Evolutionary conservation across 257 asterid genomes (phyloP).

Genomic region (Forsythia suspensa): DNA sequence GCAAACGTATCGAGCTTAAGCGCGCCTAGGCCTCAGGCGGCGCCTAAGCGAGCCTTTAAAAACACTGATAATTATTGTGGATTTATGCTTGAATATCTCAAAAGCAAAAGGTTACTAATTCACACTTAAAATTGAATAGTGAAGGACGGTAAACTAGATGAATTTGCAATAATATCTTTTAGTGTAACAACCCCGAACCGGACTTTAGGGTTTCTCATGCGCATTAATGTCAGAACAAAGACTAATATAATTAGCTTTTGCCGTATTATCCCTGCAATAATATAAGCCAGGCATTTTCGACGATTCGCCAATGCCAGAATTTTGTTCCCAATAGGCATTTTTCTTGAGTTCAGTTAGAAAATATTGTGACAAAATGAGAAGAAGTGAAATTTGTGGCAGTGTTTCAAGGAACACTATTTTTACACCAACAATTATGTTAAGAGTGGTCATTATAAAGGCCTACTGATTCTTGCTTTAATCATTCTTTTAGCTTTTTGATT

Average conservation of each 20-base stretch:
- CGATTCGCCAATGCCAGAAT: background rate
- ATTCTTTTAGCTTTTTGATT: too few species aligned
- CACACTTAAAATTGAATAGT: background rate
- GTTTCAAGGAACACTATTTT: too few species aligned
- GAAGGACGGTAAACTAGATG: constrained; percentile 15
- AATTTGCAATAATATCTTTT: background rate
- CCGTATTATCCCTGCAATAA: constrained; percentile 12
- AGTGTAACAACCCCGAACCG: constrained; percentile 15
- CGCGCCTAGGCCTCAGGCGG: too few species aligned
- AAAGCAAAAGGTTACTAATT: too few species aligned
- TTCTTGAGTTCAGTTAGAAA: background rate
- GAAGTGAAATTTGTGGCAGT: background rate
- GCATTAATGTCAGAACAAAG: constrained; percentile 20
- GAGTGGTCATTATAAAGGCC: too few species aligned
- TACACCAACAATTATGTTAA: too few species aligned
- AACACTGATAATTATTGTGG: too few species aligned
- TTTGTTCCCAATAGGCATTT: constrained; percentile 17
- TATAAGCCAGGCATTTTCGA: constrained; percentile 12
- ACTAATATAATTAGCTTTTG: constrained; percentile 21
- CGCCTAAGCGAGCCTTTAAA: too few species aligned
- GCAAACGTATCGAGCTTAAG: too few species aligned
- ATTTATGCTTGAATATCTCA: too few species aligned
- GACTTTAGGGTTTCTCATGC: constrained; percentile 20
- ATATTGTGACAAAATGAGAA: background rate
- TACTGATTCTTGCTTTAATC: background rate